Base-by-base conservation (phyloP, 2,329 filamentous ascomycete genomes). In the Chalara sp. region DNA sequence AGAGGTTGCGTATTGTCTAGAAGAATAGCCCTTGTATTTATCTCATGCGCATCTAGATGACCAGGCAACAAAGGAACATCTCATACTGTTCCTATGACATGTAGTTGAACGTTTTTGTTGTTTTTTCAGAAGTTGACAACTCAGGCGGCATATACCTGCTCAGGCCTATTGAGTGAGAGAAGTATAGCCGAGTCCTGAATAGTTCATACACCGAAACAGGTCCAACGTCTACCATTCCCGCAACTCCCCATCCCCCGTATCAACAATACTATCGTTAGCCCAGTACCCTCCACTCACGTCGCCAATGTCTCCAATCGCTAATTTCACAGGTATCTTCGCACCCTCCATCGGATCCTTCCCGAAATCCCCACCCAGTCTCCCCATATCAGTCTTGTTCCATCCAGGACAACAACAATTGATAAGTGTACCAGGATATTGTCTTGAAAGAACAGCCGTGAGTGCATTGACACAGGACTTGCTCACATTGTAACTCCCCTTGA, bases 371-470 rank as follows among this genome's bases (percentile, higher is more conserved):
- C 37, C 49, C 49, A 47, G 37, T 12, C 44, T 48, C 13, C 49
- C 49, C 40, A 51, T 44, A 40, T 45, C 44, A 12, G 49, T 51
- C 12, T 47, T 29, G 5, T 35, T 32, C 49, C 45, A 51, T 8
- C 49, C 49, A 43, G 49, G 49, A 44, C 49, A 51, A 42, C 49
- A 47, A 32, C 32, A 35, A 47, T 48, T 51, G 28, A 51, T 51
- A 13, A 49, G n/a, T 40, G 48, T 43, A 41, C 42, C 48, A 10
- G 31, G 21, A 3, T 32, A 37, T 49, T 49, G 13, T 51, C 45
- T 47, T 40, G 44, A 41, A 45, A 51, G 49, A 11, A 51, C 31
- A 13, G 45, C 30, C 4, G 49, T 51, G 30, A 44, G 28, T 13
- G 40, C 39, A 40, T 51, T 51, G 37, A 51, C 40, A n/a, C 45